These are phyloP conservation scores for Rhodotorula sp. DNA, from an alignment of 1,284 basidiomycete genomes.

Conservation along the genomic window DNA sequence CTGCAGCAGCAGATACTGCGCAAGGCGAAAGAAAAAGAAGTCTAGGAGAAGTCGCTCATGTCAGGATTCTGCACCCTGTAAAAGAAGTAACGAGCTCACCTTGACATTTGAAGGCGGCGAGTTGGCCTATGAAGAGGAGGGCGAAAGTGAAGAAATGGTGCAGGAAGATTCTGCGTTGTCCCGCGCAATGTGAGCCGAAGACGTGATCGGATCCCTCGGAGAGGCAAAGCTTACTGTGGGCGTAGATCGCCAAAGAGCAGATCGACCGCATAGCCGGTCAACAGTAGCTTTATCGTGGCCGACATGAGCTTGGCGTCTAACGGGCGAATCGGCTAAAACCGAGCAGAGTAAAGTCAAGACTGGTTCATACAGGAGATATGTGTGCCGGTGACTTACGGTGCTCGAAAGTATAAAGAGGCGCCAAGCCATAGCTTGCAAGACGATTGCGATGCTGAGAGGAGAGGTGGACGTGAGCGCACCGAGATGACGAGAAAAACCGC, in stretches of 20 bases:
- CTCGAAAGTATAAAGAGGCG: slow-evolving; percentile 10
- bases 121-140: slow-evolving; percentile 21
- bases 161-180: slow-evolving; percentile 10
- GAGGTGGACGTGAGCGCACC: not conserved
- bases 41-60: not conserved
- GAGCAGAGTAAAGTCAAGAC: not conserved
- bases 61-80: not conserved
- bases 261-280: slow-evolving; percentile 13
- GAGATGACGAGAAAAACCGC: not conserved
- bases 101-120: slow-evolving; percentile 5
- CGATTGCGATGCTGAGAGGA: not conserved
- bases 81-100: not conserved
- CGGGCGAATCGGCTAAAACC: slow-evolving; percentile 4
- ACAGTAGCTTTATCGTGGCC: slow-evolving; percentile 12
- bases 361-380: not conserved
- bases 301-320: slow-evolving; percentile 2
- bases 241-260: slow-evolving; percentile 12
- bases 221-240: not conserved
- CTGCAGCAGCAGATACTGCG: slow-evolving; percentile 19
- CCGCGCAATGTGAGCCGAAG: too few species aligned
- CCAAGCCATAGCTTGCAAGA: slow-evolving; percentile 8
- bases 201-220: too few species aligned
- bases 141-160: slow-evolving; percentile 27
- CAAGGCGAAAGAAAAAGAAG: slow-evolving; percentile 9
- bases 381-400: not conserved